Evolutionary conservation across 2,329 filamentous ascomycete species (phyloP), one percentile per base, ranked within the genome.

Genomic region (Periconia digitata): DNA sequence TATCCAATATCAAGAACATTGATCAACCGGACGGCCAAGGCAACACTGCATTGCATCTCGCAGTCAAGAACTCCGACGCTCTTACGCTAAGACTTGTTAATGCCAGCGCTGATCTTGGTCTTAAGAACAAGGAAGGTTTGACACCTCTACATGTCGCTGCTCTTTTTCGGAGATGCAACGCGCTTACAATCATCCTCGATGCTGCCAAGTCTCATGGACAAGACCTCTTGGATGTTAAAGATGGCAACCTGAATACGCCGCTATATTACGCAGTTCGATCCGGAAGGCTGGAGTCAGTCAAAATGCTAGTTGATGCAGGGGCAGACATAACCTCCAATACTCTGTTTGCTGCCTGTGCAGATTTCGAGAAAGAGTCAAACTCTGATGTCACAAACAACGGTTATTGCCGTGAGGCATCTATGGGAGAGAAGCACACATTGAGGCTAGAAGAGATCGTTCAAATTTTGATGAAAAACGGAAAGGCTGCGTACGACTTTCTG

Each of bases 131-230:
- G 3, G 64, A 74, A 6, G 70, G 69, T 0, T 54, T 71, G 38
- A 76, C 66, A 3, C 57, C 69, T 5, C 60, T 79, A 3, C 75
- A 78, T 40, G 44, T 78, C 16, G 72, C 74, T 1, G 62, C 71
- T 3, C 62, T 65, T 12, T 50, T 55, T 3, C 54, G 70, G 20
- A 52, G 71, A 32, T 55, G 53, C 36, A 74, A 76, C 18, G 59
- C 64, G 2, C 52, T 76, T 0, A 71, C 69, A 0, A 13, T 72
- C 20, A 41, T 65, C 6, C 38, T 56, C 15, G 50, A 49, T 12
- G 21, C 16, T 10, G 15, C 40, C n/a, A 40, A 32, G 16, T 5
- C 2, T 17, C 17, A 35, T 16, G 21, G n/a, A 3, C 16, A n/a
- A 3, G 18, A 21, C 8, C 15, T 18, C 10, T 18, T 56, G 20